Percentiles rank a stretch among this genome's conserved stretches.
Conservation (phyloP, 768 basidiomycete genomes). For the Scleroderma bovista region DNA sequence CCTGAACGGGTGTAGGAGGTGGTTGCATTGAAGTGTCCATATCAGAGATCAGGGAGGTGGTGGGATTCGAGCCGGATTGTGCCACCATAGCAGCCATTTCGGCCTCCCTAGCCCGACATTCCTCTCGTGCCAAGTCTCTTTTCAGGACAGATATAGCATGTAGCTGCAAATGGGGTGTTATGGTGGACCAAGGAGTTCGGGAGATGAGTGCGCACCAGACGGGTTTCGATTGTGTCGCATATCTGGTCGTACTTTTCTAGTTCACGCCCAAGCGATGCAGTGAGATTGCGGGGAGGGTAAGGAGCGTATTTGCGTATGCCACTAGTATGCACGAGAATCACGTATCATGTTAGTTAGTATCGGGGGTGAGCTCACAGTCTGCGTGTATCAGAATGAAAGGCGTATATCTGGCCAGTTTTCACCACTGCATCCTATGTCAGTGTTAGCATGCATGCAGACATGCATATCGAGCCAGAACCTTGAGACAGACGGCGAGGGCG, state of each 20-base stretch:
- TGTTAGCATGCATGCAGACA: constrained; percentile 1
- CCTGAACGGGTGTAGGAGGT: constrained; percentile 27
- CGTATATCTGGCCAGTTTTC: constrained; percentile 66
- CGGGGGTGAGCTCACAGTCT: constrained; percentile 47
- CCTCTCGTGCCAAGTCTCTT: constrained; percentile 61
- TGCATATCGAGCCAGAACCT: constrained; percentile 34
- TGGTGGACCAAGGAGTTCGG: background rate
- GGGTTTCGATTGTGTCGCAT: constrained; percentile 72
- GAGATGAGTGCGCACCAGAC: constrained; percentile 43
- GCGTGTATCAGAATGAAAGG: constrained; percentile 59
- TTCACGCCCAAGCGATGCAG: constrained; percentile 61
- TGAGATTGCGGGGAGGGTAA: constrained; percentile 60
- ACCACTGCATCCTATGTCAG: constrained; percentile 50
- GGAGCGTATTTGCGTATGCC: constrained; percentile 53
- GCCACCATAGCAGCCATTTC: constrained; percentile 38
- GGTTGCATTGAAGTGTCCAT: constrained; percentile 14
- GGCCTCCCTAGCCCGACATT: constrained; percentile 44
- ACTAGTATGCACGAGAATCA: constrained; percentile 27
- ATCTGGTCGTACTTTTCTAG: constrained; percentile 77
- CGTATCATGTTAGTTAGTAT: background rate
- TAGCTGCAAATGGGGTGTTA: constrained; percentile 36
- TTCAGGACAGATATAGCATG: constrained; percentile 68
- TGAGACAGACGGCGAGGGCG: constrained; percentile 51
- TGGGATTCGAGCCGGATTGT: constrained; percentile 18
- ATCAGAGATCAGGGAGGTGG: constrained; percentile 10